Conservation (phyloP, 73 alveolate species). For the Paramecium tetraurelia region DNA sequence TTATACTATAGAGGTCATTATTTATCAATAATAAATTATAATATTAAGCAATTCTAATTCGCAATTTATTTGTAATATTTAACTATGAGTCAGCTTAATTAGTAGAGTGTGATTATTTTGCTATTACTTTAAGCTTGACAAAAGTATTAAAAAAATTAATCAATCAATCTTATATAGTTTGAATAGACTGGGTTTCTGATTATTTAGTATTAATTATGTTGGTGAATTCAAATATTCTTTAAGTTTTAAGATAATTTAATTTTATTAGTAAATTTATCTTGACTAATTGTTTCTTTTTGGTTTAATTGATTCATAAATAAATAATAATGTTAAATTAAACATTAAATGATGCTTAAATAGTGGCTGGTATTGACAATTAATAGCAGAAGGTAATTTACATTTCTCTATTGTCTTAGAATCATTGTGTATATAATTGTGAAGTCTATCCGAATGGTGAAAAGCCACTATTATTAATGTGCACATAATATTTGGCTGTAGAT, state of each 20-base stretch:
- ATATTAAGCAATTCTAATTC: background rate
- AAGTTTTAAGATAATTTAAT: no score
- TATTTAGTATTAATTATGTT: background rate
- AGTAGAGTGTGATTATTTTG: no score
- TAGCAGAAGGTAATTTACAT: background rate
- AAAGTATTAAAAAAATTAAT: no score
- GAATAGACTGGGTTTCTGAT: no score
- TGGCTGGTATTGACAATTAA: background rate
- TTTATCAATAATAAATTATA: background rate
- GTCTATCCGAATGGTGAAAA: background rate
- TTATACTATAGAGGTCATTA: background rate
- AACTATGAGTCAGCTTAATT: no score
- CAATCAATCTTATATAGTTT: no score
- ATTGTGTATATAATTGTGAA: background rate
- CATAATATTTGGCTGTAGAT: background rate
- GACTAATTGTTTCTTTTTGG: no score
- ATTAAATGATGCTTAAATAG: background rate
- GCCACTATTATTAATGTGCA: conserved; percentile 16
- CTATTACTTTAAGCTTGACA: no score
- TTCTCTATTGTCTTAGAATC: background rate
- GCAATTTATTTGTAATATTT: no score
- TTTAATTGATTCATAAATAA: background rate
- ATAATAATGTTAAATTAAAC: conserved; percentile 15
- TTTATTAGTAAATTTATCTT: background rate
- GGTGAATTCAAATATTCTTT: background rate